Base-by-base conservation (phyloP, 306 rosid genomes). In the Sophora flavescens region DNA sequence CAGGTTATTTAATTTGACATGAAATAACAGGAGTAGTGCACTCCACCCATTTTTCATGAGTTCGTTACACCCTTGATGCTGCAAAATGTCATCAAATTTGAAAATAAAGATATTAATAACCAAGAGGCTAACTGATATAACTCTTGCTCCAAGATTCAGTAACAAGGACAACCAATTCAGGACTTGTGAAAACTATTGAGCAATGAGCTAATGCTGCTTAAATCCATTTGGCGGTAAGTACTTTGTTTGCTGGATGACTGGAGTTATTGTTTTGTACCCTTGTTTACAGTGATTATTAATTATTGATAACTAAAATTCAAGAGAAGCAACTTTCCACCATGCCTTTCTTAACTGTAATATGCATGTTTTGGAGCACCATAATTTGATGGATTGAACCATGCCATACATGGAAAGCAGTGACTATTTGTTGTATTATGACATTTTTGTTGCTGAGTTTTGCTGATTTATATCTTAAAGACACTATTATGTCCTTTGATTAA, bases 361-460 rank as follows among this genome's bases (percentile, higher is more conserved):
- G 68, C 73, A 74, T 74, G 42, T 70, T 71, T 58, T 66, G 68
- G 72, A 78, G 35, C 72, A 75, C 35, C 68, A 75, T 63, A 39
- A 38, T 80, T 72, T 53, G 80, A 51, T 77, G 67, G 73, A 66
- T 45, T 67, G 68, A 81, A 78, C 63, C 61, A 11, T 56, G 54
- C 72, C 53, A 54, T 26, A 67, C 53, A 71, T 45, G 70, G 53
- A 15, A 72, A 60, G 60, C 44, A n/a, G 38, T 68, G 59, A 63
- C 68, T 44, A 39, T 32, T 14, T 63, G 44, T 71, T 61, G 47
- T 47, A 64, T 64, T 52, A 74, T 69, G 39, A 56, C 10, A 68
- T 54, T 79, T 60, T 5, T 39, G 41, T 72, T 53, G 61, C 36
- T 41, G 44, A 38, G 22, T 38, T 14, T 32, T 54, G 7, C 72